Base-by-base conservation (phyloP, 345 rosid genomes). In the Heritiera fomes region DNA sequence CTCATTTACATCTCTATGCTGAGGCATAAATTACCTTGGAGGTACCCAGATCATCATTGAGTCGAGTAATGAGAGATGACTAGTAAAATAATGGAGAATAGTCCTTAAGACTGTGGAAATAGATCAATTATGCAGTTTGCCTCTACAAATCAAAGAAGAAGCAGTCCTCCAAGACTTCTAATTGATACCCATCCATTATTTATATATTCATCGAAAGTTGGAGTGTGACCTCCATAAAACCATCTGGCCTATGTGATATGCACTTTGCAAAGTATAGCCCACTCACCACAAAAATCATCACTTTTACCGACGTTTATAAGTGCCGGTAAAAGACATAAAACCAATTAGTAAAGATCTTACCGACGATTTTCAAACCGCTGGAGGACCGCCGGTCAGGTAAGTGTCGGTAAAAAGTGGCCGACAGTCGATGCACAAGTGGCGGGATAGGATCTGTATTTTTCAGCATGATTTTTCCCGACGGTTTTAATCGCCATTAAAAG, bases 191-290 rank as follows among this genome's bases (percentile, higher is more conserved):
- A 70, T 28, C 41, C 74, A 28, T 70, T 70, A 28, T 28, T 7
- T 47, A 70, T 70, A 49, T 70, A 49, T 70, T 28, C 58, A 70
- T 49, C 74, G 7, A 70, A 70, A 15, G 6, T 70, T 28, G 74
- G 74, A 28, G 41, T 30, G 17, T 70, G 74, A 7, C 59, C 74
- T 6, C 74, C 58, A 15, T 49, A 70, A 70, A 70, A 70, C 74
- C 74, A 70, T 70, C 74, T 23, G 74, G 74, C 59, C 15, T 70
- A 58, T 28, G 59, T 70, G 20, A 70, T 49, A 70, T 70, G 43
- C 28, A 59, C 58, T 30, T 7, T 28, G 59, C 74, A 70, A 28
- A 70, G 59, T 28, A 70, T 70, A 14, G 43, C 41, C 74, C 74
- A 70, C 41, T 70, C n/a, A n/a, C n/a, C n/a, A n/a, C n/a, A n/a